These are phyloP conservation scores for Aspergillus nanangensis DNA, from an alignment of 495 filamentous ascomycete genomes.

Conservation along the genomic window DNA sequence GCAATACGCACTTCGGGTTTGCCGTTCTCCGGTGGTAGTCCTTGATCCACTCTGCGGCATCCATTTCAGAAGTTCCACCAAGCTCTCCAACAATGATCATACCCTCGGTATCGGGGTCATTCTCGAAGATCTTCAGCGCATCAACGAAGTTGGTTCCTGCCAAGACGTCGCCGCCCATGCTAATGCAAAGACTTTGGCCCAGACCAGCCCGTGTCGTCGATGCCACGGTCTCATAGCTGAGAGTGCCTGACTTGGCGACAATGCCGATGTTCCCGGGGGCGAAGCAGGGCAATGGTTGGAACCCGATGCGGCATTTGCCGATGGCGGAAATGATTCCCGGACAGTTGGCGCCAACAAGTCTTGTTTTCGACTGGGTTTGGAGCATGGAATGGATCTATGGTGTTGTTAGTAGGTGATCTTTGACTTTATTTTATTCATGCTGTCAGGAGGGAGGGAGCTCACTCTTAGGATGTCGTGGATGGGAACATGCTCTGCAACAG, in stretches of 20 bases:
- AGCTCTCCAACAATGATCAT: slow-evolving; percentile 85
- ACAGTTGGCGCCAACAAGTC: slow-evolving; percentile 81
- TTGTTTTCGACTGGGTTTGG: slow-evolving; percentile 71
- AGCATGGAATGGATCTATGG: slow-evolving; percentile 76
- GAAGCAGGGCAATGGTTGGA: slow-evolving; percentile 79
- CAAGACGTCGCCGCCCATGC: slow-evolving; percentile 82
- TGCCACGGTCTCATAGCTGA: slow-evolving; percentile 85
- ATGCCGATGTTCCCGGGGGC: slow-evolving; percentile 73
- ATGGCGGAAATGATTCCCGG: slow-evolving; percentile 85
- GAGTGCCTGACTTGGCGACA: slow-evolving; percentile 80
- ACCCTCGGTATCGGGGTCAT: slow-evolving; percentile 73
- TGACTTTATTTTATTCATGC: too few relatives aligned
- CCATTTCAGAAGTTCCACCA: slow-evolving; percentile 75
- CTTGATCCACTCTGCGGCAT: slow-evolving; percentile 75
- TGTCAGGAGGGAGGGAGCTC: slow-evolving; percentile 18
- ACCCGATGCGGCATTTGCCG: slow-evolving; percentile 79
- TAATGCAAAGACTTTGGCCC: slow-evolving; percentile 82
- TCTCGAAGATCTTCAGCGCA: slow-evolving; percentile 65
- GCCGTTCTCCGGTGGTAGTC: slow-evolving; percentile 55
- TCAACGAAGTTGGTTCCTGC: slow-evolving; percentile 81
- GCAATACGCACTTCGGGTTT: slow-evolving; percentile 63
- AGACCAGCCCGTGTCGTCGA: slow-evolving; percentile 77
- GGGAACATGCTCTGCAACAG: slow-evolving; percentile 89
- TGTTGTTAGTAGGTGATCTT: too few relatives aligned
- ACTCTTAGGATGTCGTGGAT: slow-evolving; percentile 81